A percentile compares a stretch with the other conserved stretches of the same genome.
Evolutionary conservation across 148 eudicot genomes (phyloP).

Genomic region (Spergularia bocconei): DNA sequence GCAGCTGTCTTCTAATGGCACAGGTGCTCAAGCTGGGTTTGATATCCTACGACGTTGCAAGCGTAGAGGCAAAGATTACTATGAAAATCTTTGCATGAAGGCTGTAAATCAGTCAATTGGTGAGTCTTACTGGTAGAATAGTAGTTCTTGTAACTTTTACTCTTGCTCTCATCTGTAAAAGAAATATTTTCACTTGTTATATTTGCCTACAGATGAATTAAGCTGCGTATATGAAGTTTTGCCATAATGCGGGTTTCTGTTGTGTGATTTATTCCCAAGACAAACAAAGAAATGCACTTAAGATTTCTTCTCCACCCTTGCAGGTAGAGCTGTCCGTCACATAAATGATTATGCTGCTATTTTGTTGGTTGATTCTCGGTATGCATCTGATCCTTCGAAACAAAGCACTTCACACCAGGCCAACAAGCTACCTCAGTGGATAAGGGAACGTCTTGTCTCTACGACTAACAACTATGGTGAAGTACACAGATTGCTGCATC

Average conservation of each 20-base stretch:
- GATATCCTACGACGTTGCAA: constrained; percentile 73
- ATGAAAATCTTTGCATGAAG: constrained; percentile 97
- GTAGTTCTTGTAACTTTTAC: not conserved
- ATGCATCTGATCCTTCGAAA: constrained; percentile 54
- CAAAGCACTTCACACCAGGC: constrained; percentile 60
- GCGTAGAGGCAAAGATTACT: constrained; percentile 80
- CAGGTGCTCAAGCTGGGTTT: constrained; percentile 59
- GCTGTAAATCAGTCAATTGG: constrained; percentile 99
- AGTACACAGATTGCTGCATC: constrained; percentile 70
- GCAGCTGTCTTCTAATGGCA: constrained; percentile 23
- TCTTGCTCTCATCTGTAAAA: not conserved
- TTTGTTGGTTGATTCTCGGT: constrained; percentile 80
- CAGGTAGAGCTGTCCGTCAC: constrained; percentile 94
- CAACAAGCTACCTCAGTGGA: constrained; percentile 86
- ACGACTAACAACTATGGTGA: constrained; percentile 59
- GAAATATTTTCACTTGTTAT: not conserved
- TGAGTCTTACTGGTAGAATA: constrained; percentile 27
- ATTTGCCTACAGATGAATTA: not conserved
- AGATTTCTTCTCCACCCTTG: constrained; percentile 9
- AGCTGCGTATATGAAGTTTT: not conserved
- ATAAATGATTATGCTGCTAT: constrained; percentile 87
- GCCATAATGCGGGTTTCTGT: not conserved
- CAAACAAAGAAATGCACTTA: not conserved
- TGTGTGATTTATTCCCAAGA: not conserved
- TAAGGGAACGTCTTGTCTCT: constrained; percentile 57